phyloP scores from a whole-genome alignment of 305 asterid species.

The Solanum hybrid region DNA sequence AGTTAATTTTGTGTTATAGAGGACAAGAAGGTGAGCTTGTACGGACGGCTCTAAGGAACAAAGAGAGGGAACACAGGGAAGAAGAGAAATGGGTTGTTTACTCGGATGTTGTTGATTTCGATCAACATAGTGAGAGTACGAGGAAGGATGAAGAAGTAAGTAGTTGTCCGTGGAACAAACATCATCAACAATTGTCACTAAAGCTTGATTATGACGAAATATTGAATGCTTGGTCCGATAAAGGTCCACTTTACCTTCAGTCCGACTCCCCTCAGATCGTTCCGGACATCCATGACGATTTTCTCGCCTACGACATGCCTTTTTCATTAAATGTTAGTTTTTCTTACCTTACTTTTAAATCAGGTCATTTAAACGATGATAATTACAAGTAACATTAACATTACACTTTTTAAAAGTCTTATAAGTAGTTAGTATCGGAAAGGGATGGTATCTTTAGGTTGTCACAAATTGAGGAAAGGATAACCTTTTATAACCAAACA shows the following conservation, averaged over 20 bases:
- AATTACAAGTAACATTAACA: not conserved
- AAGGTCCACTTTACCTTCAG: constrained; percentile 49
- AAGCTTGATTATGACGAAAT: constrained; percentile 70
- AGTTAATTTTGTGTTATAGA: not conserved
- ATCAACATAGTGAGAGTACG: constrained; percentile 26
- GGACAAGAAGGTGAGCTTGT: constrained; percentile 36
- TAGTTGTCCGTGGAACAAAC: constrained; percentile 29
- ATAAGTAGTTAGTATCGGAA: not conserved
- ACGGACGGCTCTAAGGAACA: constrained; percentile 64
- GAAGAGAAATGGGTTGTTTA: constrained; percentile 76
- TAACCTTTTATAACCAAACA: not conserved
- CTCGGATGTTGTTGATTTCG: constrained; percentile 50
- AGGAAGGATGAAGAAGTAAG: constrained; percentile 69
- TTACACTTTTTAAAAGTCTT: too few species aligned
- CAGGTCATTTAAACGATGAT: not conserved
- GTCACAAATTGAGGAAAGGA: not conserved
- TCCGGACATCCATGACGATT: constrained; percentile 42
- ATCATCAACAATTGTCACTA: constrained; percentile 28
- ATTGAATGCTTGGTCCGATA: constrained; percentile 65
- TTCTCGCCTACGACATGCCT: constrained; percentile 9
- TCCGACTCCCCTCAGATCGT: constrained; percentile 40
- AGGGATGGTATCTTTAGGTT: not conserved
- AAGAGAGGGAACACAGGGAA: constrained; percentile 61
- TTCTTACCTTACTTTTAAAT: not conserved
- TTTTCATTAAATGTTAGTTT: constrained; percentile 28